Percentiles rank a stretch among this genome's conserved stretches.
Conservation (phyloP, 768 basidiomycete genomes). For the Termitomyces sp. region DNA sequence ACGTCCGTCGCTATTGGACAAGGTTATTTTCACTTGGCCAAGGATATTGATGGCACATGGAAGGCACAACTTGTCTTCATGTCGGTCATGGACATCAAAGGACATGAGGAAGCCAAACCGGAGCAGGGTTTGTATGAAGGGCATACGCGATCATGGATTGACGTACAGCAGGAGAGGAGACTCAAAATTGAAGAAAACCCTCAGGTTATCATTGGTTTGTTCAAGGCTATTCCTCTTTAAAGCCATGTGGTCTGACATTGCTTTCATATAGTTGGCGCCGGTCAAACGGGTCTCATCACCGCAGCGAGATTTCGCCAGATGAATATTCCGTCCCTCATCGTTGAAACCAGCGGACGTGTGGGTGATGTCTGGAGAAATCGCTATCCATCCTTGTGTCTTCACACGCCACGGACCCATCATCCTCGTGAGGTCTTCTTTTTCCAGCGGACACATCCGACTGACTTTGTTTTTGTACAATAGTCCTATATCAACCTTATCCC, state of each 20-base stretch:
- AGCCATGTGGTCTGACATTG: slow-evolving; percentile 12
- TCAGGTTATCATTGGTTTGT: slow-evolving; percentile 32
- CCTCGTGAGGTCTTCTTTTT: slow-evolving; percentile 7
- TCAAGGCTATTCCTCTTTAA: background rate
- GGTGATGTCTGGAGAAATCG: slow-evolving; percentile 62
- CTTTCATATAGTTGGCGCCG: slow-evolving; percentile 48
- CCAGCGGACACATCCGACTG: too few species aligned
- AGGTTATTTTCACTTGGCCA: slow-evolving; percentile 28
- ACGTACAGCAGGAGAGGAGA: slow-evolving; percentile 27
- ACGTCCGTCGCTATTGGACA: slow-evolving; percentile 24
- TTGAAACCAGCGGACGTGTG: slow-evolving; percentile 49
- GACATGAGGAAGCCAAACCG: slow-evolving; percentile 27
- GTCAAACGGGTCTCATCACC: slow-evolving; percentile 55
- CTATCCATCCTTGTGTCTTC: slow-evolving; percentile 35
- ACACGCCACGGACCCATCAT: slow-evolving; percentile 23
- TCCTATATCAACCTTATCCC: slow-evolving; percentile 34
- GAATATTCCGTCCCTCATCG: slow-evolving; percentile 43
- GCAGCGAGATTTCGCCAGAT: slow-evolving; percentile 56
- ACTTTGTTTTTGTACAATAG: slow-evolving; percentile 14
- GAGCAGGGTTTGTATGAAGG: slow-evolving; percentile 26
- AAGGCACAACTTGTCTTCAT: slow-evolving; percentile 30
- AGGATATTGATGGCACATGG: slow-evolving; percentile 19
- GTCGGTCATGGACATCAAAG: slow-evolving; percentile 25
- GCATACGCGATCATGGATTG: slow-evolving; percentile 27
- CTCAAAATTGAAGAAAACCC: slow-evolving; percentile 31